These are phyloP conservation scores for Salix udensis DNA, from an alignment of 345 rosid genomes.

Conservation along the genomic window DNA sequence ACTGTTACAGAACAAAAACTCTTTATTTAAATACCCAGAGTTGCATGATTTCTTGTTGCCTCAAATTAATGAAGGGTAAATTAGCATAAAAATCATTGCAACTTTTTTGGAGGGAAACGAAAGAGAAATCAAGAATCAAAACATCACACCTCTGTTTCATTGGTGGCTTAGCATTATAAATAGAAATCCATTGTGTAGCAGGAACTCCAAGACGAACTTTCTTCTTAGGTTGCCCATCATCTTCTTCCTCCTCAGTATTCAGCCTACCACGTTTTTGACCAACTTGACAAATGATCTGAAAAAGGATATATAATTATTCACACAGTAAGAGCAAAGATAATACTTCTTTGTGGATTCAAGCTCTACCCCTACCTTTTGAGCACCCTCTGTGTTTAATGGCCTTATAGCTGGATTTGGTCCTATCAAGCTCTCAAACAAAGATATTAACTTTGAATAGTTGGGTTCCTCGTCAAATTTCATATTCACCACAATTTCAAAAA, in stretches of 20 bases:
- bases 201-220: slow-evolving; percentile 36
- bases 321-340: not conserved
- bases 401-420: slow-evolving; percentile 37
- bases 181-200: slow-evolving; percentile 32
- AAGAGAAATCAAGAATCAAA: not conserved
- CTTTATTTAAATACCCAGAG: not conserved
- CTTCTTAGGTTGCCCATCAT: slow-evolving; percentile 32
- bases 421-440: slow-evolving; percentile 29
- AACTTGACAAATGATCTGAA: slow-evolving; percentile 62
- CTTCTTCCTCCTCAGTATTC: slow-evolving; percentile 30
- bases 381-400: slow-evolving; percentile 36
- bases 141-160: slow-evolving; percentile 31
- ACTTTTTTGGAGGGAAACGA: not conserved
- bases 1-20: not conserved
- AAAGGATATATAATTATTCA: slow-evolving; percentile 14
- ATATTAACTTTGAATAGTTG: slow-evolving; percentile 27
- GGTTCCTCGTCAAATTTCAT: slow-evolving; percentile 39
- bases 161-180: slow-evolving; percentile 34
- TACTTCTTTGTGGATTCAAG: not conserved
- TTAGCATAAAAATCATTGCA: not conserved
- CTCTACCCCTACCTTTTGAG: slow-evolving; percentile 24
- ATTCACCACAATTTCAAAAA: slow-evolving; percentile 33
- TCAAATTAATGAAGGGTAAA: not conserved
- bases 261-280: slow-evolving; percentile 33
- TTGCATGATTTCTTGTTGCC: not conserved